Base-by-base conservation (phyloP, 495 filamentous ascomycete genomes). In the Polyplosphaeria fusca region DNA sequence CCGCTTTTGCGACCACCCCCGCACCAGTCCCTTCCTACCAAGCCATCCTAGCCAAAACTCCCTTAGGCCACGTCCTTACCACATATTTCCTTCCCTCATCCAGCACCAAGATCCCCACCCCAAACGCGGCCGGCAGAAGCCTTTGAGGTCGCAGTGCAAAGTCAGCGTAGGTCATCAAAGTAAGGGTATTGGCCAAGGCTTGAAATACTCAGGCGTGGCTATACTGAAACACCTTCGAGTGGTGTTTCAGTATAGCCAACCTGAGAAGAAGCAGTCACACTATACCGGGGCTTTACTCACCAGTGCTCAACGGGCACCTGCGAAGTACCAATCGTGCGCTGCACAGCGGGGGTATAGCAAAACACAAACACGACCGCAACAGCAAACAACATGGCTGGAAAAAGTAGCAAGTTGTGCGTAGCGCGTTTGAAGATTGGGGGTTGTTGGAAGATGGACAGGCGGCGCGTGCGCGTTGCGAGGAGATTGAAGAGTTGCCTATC, bases 401-500 rank as follows among this genome's bases (percentile, higher is more conserved):
- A 81, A 1, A 89, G 73, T 45, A 81, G 81, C 20, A 77, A 66
- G 61, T 88, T 88, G 37, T 77, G 46, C 9, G 55, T 7, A 1
- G 63, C 48, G 51, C 76, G 77, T 55, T 82, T 82, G 65, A 82
- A 79, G 5, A 76, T 61, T 0, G 84, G 85, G 5, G 82, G 79
- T 14, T 85, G 81, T 48, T 86, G 81, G 61, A 88, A 80, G 50
- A 87, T 80, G 46, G 74, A 79, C 35, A 87, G 76, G n/a, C 81
- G 77, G 1, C 82, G 69, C 9, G 82, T 87, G 16, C 85, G 79
- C 4, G 85, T 72, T 4, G 76, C 77, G 48, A 88, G 75, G 11
- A 88, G 74, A 64, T 83, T 86, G 71, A 86, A 86, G 73, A 79
- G 86, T 78, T 88, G 86, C 72, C 78, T 81, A 22, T 50, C n/a